Base-by-base conservation (phyloP, 345 rosid genomes). In the Lenwebbia sp. region DNA sequence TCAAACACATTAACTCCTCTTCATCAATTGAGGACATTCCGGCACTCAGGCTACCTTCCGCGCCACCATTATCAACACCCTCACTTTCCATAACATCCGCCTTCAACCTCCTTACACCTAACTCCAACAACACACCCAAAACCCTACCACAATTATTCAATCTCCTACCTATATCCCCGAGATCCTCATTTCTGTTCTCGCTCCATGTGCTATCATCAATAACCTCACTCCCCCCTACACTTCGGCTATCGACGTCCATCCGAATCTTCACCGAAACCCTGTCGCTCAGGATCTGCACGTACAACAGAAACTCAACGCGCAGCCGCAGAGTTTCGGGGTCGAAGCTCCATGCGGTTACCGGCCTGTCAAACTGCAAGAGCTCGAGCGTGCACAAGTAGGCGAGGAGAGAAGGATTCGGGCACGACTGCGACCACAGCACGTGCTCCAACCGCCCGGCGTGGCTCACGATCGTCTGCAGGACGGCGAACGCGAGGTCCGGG, bases 391-490 rank as follows among this genome's bases (percentile, higher is more conserved):
- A 93, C 50, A 96, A 89, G 84, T 92, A 92, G 3, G 99, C 86
- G 30, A 97, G 93, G 56, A 94, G 92, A n/a, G 99, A 90, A 13
- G 98, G 95, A 2, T 96, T 94, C 10, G 98, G 90, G 88, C 96
- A 96, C 26, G 98, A 93, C 21, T 87, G 91, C 30, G 99, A 94
- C 96, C 98, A 96, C 37, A 94, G 94, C 54, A 94, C 89, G 86
- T 93, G 86, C 9, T 93, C 94, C 87, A 96, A 92, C 82, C 96
- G 92, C 62, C 94, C 98, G 19, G 99, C 89, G 88, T 90, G 91
- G 60, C 98, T 91, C 41, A 97, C 95, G 86, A 97, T 92, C 25
- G 98, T 91, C 88, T 92, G 98, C 85, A 97, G 97, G 58, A 96
- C 86, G 30, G 94, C 86, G 84, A 89, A 90, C 30, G 99, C 93